These are phyloP conservation scores for Rhodosporidiobolus odoratus DNA, from an alignment of 768 basidiomycete genomes.

Conservation along the genomic window DNA sequence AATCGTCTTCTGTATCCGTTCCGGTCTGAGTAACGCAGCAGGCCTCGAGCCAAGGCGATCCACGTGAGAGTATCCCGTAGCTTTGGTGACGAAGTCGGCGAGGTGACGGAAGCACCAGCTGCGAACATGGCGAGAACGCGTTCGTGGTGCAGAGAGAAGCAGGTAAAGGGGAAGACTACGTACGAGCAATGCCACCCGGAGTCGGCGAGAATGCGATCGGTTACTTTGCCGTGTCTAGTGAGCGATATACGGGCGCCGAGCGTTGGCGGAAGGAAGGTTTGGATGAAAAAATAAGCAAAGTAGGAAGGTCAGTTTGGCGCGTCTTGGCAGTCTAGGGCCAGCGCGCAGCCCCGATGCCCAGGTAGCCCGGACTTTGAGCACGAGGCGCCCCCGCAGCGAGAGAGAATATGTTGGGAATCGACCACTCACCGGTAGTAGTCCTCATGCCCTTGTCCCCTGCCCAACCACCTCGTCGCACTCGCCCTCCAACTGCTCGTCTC, in stretches of 20 bases:
- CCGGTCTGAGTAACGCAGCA: slow-evolving; percentile 52
- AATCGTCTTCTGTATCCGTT: slow-evolving; percentile 57
- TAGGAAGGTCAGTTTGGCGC: neutral
- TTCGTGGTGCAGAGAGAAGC: too few relatives aligned
- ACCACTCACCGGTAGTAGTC: slow-evolving; percentile 48
- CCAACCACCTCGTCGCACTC: slow-evolving; percentile 58
- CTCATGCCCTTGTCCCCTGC: slow-evolving; percentile 53
- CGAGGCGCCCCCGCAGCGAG: too few relatives aligned
- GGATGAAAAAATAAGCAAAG: neutral
- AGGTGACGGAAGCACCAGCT: slow-evolving; percentile 63
- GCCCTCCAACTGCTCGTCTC: slow-evolving; percentile 51
- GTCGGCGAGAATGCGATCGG: slow-evolving; percentile 53
- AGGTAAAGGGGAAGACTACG: neutral
- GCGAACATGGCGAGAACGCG: too few relatives aligned
- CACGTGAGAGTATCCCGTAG: slow-evolving; percentile 57
- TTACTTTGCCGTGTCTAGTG: slow-evolving; percentile 33
- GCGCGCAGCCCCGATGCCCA: too few relatives aligned
- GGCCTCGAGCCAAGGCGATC: slow-evolving; percentile 56
- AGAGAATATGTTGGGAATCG: too few relatives aligned
- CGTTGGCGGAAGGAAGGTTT: too few relatives aligned
- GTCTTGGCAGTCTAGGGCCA: too few relatives aligned
- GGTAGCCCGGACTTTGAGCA: slow-evolving; percentile 44
- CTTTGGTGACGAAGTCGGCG: slow-evolving; percentile 56
- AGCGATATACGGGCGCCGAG: too few relatives aligned
- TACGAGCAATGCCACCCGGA: slow-evolving; percentile 61